phyloP scores from a whole-genome alignment of 495 filamentous ascomycete genomes.

The Antarctomyces pellizariae region DNA sequence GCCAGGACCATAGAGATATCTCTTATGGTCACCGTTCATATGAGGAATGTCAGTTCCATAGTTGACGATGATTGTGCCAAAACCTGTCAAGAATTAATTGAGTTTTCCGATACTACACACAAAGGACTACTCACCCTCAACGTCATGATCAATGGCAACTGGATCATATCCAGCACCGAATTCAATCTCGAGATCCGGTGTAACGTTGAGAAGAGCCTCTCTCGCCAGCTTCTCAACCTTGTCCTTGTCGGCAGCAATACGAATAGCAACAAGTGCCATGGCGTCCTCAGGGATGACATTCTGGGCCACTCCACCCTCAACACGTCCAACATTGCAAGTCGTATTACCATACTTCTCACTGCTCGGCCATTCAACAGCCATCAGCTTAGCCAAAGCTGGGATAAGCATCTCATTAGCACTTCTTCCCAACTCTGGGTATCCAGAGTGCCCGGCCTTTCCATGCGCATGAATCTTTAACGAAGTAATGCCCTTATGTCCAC shows the following conservation, averaged over 20 bases:
- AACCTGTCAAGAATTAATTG: conserved; percentile 22
- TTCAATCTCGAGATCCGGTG: conserved; percentile 32
- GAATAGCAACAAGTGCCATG: conserved; percentile 36
- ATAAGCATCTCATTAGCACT: conserved; percentile 58
- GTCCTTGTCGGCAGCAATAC: conserved; percentile 44
- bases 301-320: conserved; percentile 62
- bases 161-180: conserved; percentile 43
- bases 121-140: conserved; percentile 27
- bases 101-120: background rate
- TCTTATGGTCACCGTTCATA: conserved; percentile 43
- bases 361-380: conserved; percentile 41
- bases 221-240: conserved; percentile 29
- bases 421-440: conserved; percentile 69
- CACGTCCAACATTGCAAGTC: conserved; percentile 61
- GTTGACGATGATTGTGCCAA: conserved; percentile 56
- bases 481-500: conserved; percentile 73
- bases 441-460: conserved; percentile 67
- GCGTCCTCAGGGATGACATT: conserved; percentile 72
- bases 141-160: conserved; percentile 53
- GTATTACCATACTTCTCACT: conserved; percentile 62
- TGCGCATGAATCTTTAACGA: conserved; percentile 35
- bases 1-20: conserved; percentile 77
- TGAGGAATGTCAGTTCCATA: conserved; percentile 87
- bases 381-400: conserved; percentile 35
- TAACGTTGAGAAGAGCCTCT: conserved; percentile 31